Conservation (phyloP, 306 rosid species). For the Cicer yamashitae region DNA sequence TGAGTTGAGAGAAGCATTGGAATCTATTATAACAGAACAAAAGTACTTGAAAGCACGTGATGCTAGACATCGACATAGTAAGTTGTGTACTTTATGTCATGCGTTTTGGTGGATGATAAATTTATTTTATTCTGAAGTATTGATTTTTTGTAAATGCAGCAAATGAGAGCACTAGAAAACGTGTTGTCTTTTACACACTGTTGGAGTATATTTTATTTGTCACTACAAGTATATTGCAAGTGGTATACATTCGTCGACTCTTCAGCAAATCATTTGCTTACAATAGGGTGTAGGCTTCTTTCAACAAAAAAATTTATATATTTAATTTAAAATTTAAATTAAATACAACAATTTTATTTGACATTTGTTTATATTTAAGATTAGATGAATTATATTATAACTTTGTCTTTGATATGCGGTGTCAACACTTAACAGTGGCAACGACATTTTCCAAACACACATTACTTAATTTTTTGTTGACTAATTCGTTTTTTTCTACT, state of each 20-base stretch:
- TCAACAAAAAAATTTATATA: no score
- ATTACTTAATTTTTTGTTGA: no score
- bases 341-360: no score
- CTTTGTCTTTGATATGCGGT: no score
- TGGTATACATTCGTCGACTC: constrained; percentile 58
- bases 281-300: constrained; percentile 40
- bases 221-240: constrained; percentile 51
- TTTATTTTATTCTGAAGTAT: neutral
- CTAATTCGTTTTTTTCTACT: no score
- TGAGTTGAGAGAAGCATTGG: constrained; percentile 86
- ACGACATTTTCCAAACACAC: no score
- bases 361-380: no score
- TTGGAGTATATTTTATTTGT: constrained; percentile 51
- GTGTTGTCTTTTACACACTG: constrained; percentile 50
- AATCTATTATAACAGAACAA: constrained; percentile 79
- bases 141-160: constrained; percentile 44
- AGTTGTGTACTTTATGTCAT: constrained; percentile 41
- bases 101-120: neutral
- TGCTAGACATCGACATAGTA: constrained; percentile 84
- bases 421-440: no score
- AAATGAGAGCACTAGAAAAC: constrained; percentile 57
- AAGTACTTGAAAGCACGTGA: constrained; percentile 92
- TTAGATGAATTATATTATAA: no score
- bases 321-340: no score
- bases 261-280: constrained; percentile 54